Percentiles rank a stretch among this genome's conserved stretches.
These are phyloP conservation scores for Entomortierella parvispora DNA, from an alignment of 192 early-diverging fungal genomes.

Conservation along the genomic window DNA sequence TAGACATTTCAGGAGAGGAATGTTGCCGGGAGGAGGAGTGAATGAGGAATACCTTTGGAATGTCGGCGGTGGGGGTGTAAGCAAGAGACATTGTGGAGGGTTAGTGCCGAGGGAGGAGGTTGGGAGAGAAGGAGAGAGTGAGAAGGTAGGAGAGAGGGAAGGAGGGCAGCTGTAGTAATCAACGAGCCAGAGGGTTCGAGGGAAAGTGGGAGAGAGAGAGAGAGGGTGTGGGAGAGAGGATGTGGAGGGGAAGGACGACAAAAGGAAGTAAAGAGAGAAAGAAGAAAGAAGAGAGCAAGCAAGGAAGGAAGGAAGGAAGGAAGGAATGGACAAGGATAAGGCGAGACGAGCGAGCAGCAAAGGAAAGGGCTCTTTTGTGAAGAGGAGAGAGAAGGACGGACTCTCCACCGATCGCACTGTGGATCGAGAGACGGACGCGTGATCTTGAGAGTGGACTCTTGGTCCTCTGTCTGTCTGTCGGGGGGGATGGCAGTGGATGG, in stretches of 20 bases:
- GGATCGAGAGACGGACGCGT: too few species aligned
- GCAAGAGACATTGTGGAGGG: slow-evolving; percentile 21
- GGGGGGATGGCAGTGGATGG: too few species aligned
- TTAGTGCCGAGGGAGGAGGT: not conserved
- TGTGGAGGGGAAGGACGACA: not conserved
- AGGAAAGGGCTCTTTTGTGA: not conserved
- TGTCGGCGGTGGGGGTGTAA: slow-evolving; percentile 38
- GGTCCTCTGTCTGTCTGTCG: too few species aligned
- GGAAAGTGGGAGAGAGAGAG: not conserved
- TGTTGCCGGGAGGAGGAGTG: not conserved
- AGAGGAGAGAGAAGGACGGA: not conserved
- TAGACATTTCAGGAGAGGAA: not conserved
- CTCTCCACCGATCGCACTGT: too few species aligned
- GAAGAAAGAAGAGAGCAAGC: not conserved
- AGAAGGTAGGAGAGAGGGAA: slow-evolving; percentile 3
- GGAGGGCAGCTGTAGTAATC: slow-evolving; percentile 27
- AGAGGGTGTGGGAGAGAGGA: not conserved
- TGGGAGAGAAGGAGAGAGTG: not conserved
- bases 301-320: not conserved
- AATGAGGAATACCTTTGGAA: slow-evolving; percentile 31
- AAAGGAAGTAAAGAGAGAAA: not conserved
- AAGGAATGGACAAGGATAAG: not conserved
- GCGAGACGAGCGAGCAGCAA: not conserved
- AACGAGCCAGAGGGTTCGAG: slow-evolving; percentile 3
- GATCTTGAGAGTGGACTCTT: too few species aligned